Evolutionary conservation across 345 rosid genomes (phyloP), one percentile per base, ranked within the genome.

Genomic region (Melastoma malabathricum): DNA sequence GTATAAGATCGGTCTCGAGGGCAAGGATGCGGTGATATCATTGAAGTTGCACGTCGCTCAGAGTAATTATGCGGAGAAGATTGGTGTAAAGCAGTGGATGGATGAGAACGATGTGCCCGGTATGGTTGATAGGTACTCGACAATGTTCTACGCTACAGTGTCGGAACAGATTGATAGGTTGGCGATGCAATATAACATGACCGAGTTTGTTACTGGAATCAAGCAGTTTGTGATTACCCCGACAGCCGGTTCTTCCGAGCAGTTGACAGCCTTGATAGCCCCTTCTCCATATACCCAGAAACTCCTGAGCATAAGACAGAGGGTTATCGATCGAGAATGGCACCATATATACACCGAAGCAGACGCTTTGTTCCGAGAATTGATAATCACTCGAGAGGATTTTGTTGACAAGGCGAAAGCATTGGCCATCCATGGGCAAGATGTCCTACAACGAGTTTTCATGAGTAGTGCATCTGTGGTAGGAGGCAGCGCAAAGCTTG

Each of bases 41-140:
- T 27, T 84, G 49, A 90, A 90, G 59, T 72, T 87, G 20, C 98
- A 86, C 45, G 89, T 90, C 12, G 87, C 82, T 55, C 69, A 86
- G 76, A 86, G 68, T 51, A 90, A 90, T 67, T 90, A 90, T 59
- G 82, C 96, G 0, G 98, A 90, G 75, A 86, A 65, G 64, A 61
- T 84, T 18, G 98, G 96, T 48, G 48, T 86, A 54, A 86, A 82
- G 73, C 67, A 71, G 49, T 90, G 96, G 98, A 84, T 90, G 94
- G 86, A 80, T 16, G 98, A 86, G 65, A 90, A 90, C 39, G 98
- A 90, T 65, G 89, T 90, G 16, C 78, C 98, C 0, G 96, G 85
- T 45, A 75, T 82, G 86, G 89, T 82, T 1, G 98, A 84, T 68
- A 74, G 57, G 69, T 84, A 86, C 67, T 70, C 89, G 0, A 66